Evolutionary conservation across 208 protist species (phyloP).

Genomic region (Leptomonas pyrrhocoris): DNA sequence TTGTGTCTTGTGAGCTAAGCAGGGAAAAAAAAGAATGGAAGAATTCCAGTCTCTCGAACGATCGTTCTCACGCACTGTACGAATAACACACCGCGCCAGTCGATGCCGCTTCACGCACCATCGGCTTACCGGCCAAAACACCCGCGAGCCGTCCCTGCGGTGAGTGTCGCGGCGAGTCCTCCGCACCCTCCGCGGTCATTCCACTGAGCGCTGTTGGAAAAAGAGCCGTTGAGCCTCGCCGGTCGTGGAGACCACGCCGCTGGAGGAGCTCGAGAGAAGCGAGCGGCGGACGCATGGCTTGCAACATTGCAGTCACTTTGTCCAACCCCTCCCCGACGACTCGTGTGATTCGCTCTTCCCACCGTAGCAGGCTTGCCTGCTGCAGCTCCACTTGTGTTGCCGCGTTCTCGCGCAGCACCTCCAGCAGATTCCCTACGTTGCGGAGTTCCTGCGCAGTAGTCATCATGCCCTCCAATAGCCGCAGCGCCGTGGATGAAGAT

Average conservation of each 20-base stretch:
- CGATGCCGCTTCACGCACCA: background rate
- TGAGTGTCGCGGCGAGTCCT: background rate
- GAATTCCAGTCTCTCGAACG: too few species aligned
- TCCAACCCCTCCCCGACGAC: conserved; percentile 26
- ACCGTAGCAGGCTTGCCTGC: conserved; percentile 26
- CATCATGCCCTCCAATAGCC: conserved; percentile 17
- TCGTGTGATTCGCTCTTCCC: conserved; percentile 28
- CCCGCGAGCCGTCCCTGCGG: conserved; percentile 4
- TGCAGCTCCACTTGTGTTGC: conserved; percentile 15
- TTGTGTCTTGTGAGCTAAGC: too few species aligned
- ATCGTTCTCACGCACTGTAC: background rate
- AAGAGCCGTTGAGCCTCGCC: background rate
- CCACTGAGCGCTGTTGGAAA: background rate
- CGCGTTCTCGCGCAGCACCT: conserved; percentile 40
- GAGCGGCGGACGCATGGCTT: background rate
- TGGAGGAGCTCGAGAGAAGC: background rate
- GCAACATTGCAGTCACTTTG: conserved; percentile 4
- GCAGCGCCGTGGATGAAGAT: background rate
- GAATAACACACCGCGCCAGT: background rate
- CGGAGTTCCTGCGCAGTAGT: conserved; percentile 43
- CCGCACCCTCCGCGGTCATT: background rate
- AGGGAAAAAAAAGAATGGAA: too few species aligned
- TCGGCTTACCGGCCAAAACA: background rate
- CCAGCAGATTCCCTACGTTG: conserved; percentile 54
- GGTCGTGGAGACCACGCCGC: background rate